Conservation (phyloP, 2,329 filamentous ascomycete species). For the Alternaria brassicae region DNA sequence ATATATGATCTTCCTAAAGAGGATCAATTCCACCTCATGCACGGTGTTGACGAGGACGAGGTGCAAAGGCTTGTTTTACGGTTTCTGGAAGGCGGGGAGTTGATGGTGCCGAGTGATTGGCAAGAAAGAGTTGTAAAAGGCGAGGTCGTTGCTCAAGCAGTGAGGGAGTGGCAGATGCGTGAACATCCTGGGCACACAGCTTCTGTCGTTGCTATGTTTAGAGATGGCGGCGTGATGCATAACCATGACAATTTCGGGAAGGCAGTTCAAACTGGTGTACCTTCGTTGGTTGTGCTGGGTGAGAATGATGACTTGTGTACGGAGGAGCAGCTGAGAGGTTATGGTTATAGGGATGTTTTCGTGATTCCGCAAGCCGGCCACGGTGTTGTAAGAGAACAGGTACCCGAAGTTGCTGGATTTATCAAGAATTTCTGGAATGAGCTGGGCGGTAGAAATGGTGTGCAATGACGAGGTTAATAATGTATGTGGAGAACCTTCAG, state of each 20-base stretch:
- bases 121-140: conserved; percentile 51
- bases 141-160: conserved; percentile 57
- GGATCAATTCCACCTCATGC: conserved; percentile 24
- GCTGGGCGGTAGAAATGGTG: neutral
- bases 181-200: conserved; percentile 57
- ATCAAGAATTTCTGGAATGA: conserved; percentile 44
- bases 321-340: conserved; percentile 38
- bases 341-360: conserved; percentile 48
- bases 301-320: conserved; percentile 48
- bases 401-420: conserved; percentile 45
- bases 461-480: neutral
- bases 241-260: conserved; percentile 42
- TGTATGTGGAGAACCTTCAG: neutral
- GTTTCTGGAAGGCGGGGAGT: conserved; percentile 54
- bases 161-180: conserved; percentile 58
- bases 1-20: conserved; percentile 33
- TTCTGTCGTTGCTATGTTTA: conserved; percentile 56
- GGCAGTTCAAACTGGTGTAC: conserved; percentile 35
- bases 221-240: conserved; percentile 57
- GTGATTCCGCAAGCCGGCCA: conserved; percentile 52
- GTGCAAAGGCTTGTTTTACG: conserved; percentile 50
- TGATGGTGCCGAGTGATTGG: conserved; percentile 57
- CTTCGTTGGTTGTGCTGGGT: conserved; percentile 46
- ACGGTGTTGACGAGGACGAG: conserved; percentile 43
- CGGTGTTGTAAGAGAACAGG: conserved; percentile 50